Base-by-base conservation (phyloP, 208 protist species). In the Crithidia sp. region DNA sequence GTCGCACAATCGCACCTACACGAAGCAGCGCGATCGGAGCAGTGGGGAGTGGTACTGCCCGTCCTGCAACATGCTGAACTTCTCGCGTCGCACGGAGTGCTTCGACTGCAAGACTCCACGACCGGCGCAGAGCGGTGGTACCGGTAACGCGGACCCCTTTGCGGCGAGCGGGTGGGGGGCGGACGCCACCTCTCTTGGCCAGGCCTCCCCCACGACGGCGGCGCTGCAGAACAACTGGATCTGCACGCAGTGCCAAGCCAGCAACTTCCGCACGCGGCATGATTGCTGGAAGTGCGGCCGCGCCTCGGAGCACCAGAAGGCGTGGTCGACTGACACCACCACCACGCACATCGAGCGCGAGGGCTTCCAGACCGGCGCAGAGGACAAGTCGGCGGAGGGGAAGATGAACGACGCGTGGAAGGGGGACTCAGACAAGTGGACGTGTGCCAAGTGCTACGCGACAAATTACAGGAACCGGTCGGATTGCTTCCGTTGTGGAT, bases 361-460 rank as follows among this genome's bases (percentile, higher is more conserved):
- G 54, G 92, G 92, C 13, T 96, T 96, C 58, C 89, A 92, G 68
- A 80, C 82, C 4, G 78, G 59, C 12, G 54, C 64, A 2, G 71
- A 69, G n/a, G 71, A 52, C 9, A 75, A 56, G 17, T 67, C 83
- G 16, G 72, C 84, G 2, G 83, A 86, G 59, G 83, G 81, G 8
- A 50, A 68, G 36, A 82, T 85, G 55, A 89, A 78, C 63, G 12
- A 58, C 19, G 77, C 71, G 67, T 83, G 90, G 65, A 89, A 85
- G 50, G 81, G 77, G 67, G 54, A 70, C 9, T 28, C 60, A 10
- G 84, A 85, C 53, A 84, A 89, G 19, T 96, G 92, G 92, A 81
- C 83, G 7, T 96, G 92, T 60, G 88, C 83, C 13, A 94, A 94
- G 75, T 96, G 92, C 71, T 95, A 93, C 72, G 72, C 88, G n/a